These are phyloP conservation scores for Eucalyptus albens DNA, from an alignment of 345 rosid genomes.

Conservation along the genomic window DNA sequence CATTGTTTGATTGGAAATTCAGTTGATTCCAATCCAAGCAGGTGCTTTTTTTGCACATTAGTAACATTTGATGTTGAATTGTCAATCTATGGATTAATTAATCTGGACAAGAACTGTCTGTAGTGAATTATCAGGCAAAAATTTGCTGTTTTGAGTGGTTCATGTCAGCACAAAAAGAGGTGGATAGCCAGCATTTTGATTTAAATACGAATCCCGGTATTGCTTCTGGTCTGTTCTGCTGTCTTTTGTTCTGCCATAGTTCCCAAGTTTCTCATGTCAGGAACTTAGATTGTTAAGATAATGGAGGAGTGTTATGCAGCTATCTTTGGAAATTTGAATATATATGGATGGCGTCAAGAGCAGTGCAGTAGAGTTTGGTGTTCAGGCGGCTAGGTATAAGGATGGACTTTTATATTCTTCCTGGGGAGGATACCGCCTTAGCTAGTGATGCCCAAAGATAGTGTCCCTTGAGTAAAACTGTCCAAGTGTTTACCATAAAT, in stretches of 20 bases:
- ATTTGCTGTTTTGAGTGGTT: not conserved
- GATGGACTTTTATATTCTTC: not conserved
- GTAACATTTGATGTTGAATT: not conserved
- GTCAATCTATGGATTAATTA: not conserved
- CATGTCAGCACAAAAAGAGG: not conserved
- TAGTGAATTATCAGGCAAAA: not conserved
- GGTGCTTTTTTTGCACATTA: not conserved
- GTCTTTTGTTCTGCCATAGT: not conserved
- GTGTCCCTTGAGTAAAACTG: not conserved
- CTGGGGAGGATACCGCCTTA: not conserved
- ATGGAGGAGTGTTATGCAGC: not conserved
- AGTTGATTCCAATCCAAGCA: not conserved
- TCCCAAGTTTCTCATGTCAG: not conserved
- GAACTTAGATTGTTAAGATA: not conserved
- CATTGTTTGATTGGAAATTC: not conserved
- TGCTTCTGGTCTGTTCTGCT: not conserved
- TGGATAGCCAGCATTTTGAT: not conserved
- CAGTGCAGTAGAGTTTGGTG: not conserved
- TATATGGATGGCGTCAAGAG: not conserved
- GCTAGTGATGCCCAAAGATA: not conserved
- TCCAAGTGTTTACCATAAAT: not conserved
- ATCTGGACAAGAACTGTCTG: not conserved
- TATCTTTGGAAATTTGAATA: not conserved
- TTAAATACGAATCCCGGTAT: not conserved
- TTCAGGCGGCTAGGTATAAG: not conserved